Evolutionary conservation across 331 rosid genomes (phyloP).

Genomic region (Quercus lobata): DNA sequence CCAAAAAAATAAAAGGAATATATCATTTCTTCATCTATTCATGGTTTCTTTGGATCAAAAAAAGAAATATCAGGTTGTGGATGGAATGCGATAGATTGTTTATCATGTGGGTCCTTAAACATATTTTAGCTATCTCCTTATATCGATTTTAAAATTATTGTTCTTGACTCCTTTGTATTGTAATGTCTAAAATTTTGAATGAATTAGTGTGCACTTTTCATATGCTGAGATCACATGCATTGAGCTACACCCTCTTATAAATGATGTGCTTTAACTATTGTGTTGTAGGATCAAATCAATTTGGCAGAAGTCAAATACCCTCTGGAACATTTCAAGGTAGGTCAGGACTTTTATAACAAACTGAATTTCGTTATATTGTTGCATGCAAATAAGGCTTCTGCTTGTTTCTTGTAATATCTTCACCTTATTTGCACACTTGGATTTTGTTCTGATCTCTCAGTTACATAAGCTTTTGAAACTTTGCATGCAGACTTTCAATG

Average conservation of each 20-base stretch:
- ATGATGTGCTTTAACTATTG: conserved; percentile 19
- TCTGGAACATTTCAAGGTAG: conserved; percentile 77
- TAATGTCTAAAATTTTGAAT: not conserved
- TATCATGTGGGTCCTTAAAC: not conserved
- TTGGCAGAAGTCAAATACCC: conserved; percentile 79
- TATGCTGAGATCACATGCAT: conserved; percentile 11
- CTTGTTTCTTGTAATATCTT: not conserved
- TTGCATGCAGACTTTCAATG: conserved; percentile 81
- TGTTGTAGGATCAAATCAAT: conserved; percentile 83
- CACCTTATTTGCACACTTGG: not conserved
- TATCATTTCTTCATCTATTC: not conserved
- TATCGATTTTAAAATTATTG: not conserved
- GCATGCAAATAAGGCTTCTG: not conserved
- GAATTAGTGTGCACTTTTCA: not conserved
- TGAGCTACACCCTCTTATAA: conserved; percentile 2
- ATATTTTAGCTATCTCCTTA: not conserved
- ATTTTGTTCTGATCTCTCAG: not conserved
- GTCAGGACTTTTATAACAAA: conserved; percentile 4
- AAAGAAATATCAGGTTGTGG: not conserved
- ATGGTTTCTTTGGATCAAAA: not conserved
- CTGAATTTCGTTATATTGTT: conserved; percentile 19
- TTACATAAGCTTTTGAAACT: not conserved
- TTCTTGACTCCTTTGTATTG: not conserved
- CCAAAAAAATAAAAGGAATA: too few species aligned
- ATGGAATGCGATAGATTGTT: not conserved